These are phyloP conservation scores for Fusarium zealandicum DNA, from an alignment of 2,329 filamentous ascomycete species.

Conservation along the genomic window DNA sequence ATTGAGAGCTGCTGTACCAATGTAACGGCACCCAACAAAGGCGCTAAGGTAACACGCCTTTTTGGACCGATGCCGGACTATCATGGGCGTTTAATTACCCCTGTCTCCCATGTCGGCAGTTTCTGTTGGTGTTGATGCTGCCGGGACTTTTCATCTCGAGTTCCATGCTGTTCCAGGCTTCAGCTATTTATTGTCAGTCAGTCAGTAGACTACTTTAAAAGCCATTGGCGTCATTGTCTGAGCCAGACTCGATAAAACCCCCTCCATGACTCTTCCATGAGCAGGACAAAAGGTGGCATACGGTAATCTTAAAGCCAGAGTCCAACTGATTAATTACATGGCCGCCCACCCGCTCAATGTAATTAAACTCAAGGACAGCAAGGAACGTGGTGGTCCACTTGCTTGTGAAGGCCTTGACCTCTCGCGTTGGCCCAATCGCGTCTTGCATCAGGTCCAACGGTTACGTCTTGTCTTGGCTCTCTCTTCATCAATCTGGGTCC, in stretches of 20 bases:
- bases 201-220: constrained; percentile 2
- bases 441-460: constrained; percentile 32
- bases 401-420: constrained; percentile 30
- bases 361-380: constrained; percentile 42
- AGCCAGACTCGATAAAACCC: neutral
- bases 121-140: constrained; percentile 3
- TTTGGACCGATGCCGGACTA: constrained; percentile 18
- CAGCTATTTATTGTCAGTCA: too few relatives aligned
- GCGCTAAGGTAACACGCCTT: constrained; percentile 29
- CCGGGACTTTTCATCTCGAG: too few relatives aligned
- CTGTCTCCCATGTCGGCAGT: constrained; percentile 23
- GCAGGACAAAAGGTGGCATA: constrained; percentile 6
- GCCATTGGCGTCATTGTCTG: constrained; percentile 13
- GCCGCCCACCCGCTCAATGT: constrained; percentile 30
- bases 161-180: neutral
- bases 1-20: neutral
- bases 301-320: constrained; percentile 4
- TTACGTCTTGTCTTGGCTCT: constrained; percentile 16
- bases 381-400: constrained; percentile 37
- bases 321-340: constrained; percentile 32
- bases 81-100: constrained; percentile 12
- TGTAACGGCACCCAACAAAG: constrained; percentile 29
- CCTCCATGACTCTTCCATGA: neutral
- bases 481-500: neutral
- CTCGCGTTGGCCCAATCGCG: constrained; percentile 32